A percentile compares a stretch with the other conserved stretches of the same genome.
Conservation (phyloP, 345 rosid species). For the Melaleuca alternifolia region DNA sequence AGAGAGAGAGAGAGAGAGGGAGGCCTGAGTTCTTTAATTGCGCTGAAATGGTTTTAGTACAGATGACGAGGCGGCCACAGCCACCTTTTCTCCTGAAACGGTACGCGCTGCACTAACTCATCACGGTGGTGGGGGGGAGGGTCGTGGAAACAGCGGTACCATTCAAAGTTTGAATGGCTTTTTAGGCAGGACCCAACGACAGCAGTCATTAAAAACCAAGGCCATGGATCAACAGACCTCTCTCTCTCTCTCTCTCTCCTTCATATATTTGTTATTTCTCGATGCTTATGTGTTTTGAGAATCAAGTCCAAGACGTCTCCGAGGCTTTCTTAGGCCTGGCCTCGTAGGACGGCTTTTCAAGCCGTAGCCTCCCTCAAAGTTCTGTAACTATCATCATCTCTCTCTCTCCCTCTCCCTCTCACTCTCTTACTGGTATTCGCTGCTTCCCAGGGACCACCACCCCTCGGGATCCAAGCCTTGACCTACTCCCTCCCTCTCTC, state of each 20-base stretch:
- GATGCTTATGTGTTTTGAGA: not conserved
- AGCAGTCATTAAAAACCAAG: not conserved
- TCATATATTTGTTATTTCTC: too few relatives aligned
- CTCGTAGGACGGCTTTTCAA: not conserved
- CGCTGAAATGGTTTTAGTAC: not conserved
- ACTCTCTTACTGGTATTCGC: not conserved
- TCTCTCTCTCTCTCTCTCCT: too few relatives aligned
- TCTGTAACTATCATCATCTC: not conserved
- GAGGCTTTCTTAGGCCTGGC: not conserved
- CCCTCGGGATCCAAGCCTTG: not conserved
- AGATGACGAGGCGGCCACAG: not conserved
- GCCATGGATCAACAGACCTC: not conserved
- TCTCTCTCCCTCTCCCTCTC: not conserved
- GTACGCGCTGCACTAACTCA: not conserved
- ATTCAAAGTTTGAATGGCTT: not conserved
- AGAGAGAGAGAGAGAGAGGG: not conserved
- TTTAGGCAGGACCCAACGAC: not conserved
- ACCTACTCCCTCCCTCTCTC: not conserved
- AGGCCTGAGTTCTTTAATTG: not conserved
- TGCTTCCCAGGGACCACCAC: not conserved
- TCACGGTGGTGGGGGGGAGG: not conserved
- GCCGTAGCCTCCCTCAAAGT: not conserved
- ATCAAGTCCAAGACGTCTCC: not conserved
- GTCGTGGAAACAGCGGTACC: not conserved
- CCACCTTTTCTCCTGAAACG: not conserved